Conservation (phyloP, 2,329 filamentous ascomycete genomes). For the Alternaria alternata region DNA sequence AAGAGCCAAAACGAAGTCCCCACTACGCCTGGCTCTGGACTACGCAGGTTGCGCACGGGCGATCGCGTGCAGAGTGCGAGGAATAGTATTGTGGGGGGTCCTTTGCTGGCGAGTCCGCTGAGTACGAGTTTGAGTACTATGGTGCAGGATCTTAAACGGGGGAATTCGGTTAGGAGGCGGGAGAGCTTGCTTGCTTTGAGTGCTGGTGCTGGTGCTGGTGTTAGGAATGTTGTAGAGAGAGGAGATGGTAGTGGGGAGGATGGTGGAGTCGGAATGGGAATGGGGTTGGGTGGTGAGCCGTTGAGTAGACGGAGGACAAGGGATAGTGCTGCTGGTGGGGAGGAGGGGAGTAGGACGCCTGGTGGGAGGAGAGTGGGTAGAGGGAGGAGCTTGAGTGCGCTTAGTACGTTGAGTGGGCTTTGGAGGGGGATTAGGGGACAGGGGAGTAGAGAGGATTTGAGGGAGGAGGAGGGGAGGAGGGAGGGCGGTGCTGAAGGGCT, state of each 20-base stretch:
- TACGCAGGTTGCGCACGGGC: constrained; percentile 39
- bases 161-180: constrained; percentile 48
- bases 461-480: neutral
- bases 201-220: too few species aligned
- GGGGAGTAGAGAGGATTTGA: constrained; percentile 23
- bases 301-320: constrained; percentile 34
- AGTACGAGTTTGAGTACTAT: constrained; percentile 68
- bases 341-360: neutral
- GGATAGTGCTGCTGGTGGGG: constrained; percentile 3
- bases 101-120: constrained; percentile 68
- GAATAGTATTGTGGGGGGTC: constrained; percentile 60
- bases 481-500: neutral
- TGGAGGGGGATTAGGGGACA: constrained; percentile 39
- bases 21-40: constrained; percentile 27
- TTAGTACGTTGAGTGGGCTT: constrained; percentile 37
- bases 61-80: constrained; percentile 48
- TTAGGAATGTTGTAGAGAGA: constrained; percentile 2
- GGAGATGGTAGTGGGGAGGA: neutral
- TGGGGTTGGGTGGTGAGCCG: constrained; percentile 26
- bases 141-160: constrained; percentile 70
- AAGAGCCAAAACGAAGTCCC: constrained; percentile 26
- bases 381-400: constrained; percentile 39
- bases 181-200: constrained; percentile 18
- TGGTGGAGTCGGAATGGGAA: neutral
- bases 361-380: constrained; percentile 6